These are phyloP conservation scores for Prunus yedoensis DNA, from an alignment of 331 rosid genomes.

Conservation along the genomic window DNA sequence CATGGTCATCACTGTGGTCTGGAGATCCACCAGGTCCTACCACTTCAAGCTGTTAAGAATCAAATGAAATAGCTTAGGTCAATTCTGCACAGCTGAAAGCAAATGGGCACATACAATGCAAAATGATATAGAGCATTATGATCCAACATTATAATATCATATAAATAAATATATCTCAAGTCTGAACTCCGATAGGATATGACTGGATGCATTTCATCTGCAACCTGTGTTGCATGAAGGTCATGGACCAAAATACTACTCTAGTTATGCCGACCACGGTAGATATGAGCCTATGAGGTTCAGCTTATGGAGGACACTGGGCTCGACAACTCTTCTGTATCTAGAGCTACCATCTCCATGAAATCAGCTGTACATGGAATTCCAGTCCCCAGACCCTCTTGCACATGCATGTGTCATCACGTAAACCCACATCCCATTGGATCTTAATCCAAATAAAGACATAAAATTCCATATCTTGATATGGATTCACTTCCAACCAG, in stretches of 20 bases:
- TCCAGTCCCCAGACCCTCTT: neutral
- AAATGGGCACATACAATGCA: neutral
- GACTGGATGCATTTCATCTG: neutral
- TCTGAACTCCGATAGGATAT: neutral
- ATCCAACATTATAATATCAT: too few species aligned
- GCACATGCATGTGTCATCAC: neutral
- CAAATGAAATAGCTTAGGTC: constrained; percentile 18
- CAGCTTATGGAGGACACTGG: neutral
- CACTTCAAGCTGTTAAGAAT: constrained; percentile 43
- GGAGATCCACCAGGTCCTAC: constrained; percentile 59
- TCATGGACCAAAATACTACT: neutral
- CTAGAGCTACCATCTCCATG: neutral
- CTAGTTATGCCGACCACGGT: neutral
- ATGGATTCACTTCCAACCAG: neutral
- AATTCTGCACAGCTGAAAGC: neutral
- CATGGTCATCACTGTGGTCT: constrained; percentile 41
- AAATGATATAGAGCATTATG: neutral
- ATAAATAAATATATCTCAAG: neutral
- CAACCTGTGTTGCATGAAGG: neutral
- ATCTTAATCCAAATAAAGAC: constrained; percentile 2
- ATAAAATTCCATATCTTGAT: neutral
- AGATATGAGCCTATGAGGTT: constrained; percentile 3
- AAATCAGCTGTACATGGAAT: neutral
- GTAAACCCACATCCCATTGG: neutral
- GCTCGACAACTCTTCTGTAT: neutral